A percentile compares a stretch with the other conserved stretches of the same genome.
Conservation (phyloP, 495 filamentous ascomycete species). For the Cudoniella acicularis region DNA sequence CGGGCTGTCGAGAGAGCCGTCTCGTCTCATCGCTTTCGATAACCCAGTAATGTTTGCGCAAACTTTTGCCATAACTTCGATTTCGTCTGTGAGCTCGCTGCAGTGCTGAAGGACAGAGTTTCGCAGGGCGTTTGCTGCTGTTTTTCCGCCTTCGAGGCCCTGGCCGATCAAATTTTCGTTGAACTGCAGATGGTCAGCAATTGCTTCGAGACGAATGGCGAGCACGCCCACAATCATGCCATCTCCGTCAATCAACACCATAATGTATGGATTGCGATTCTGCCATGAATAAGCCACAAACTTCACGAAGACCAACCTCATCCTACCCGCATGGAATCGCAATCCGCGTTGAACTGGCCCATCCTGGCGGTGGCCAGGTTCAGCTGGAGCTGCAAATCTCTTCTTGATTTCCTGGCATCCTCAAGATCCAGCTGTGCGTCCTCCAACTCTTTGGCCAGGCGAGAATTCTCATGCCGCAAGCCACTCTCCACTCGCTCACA, state of each 20-base stretch:
- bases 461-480: conserved; percentile 35
- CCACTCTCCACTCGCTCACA: conserved; percentile 27
- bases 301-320: background rate
- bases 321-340: conserved; percentile 1
- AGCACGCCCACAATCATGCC: conserved; percentile 60
- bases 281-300: conserved; percentile 28
- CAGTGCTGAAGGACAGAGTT: conserved; percentile 48
- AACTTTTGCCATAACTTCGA: conserved; percentile 63
- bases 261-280: conserved; percentile 72
- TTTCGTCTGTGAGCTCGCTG: conserved; percentile 43
- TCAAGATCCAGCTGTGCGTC: conserved; percentile 41
- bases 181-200: conserved; percentile 46
- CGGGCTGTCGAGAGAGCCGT: conserved; percentile 53
- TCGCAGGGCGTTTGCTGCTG: conserved; percentile 61
- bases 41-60: conserved; percentile 68
- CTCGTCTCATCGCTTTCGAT: conserved; percentile 52
- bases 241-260: conserved; percentile 75
- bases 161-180: conserved; percentile 58
- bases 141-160: conserved; percentile 66
- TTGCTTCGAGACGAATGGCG: background rate
- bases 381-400: conserved; percentile 42
- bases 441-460: conserved; percentile 29
- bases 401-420: conserved; percentile 34
- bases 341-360: conserved; percentile 27
- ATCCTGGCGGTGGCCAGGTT: conserved; percentile 29